Evolutionary conservation across 352 stramenopile species (phyloP).

Genomic region (Phytophthora vignae): DNA sequence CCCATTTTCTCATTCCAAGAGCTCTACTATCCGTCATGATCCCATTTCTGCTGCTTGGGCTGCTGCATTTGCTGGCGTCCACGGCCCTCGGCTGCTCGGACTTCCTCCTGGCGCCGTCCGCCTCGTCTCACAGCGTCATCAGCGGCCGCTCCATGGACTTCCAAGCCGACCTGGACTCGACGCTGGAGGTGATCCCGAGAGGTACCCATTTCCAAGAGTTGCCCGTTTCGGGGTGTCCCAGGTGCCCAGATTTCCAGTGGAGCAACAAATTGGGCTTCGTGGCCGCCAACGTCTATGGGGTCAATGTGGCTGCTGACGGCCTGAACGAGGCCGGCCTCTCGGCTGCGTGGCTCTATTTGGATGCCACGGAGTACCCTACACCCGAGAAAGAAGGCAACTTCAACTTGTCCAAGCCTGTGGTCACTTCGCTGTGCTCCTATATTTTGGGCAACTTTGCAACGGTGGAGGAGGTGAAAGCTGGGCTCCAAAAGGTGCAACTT

Average conservation of each 20-base stretch:
- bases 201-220: constrained; percentile 57
- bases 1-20: neutral
- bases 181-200: constrained; percentile 61
- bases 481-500: constrained; percentile 61
- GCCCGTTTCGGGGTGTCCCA: constrained; percentile 39
- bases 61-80: neutral
- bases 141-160: constrained; percentile 72
- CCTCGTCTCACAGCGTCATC: constrained; percentile 36
- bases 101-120: constrained; percentile 57
- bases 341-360: constrained; percentile 57
- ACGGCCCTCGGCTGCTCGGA: constrained; percentile 48
- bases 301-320: constrained; percentile 64
- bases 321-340: constrained; percentile 66
- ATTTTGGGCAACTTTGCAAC: constrained; percentile 76
- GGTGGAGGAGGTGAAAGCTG: constrained; percentile 62
- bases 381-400: constrained; percentile 25
- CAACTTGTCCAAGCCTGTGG: constrained; percentile 49
- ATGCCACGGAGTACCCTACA: constrained; percentile 57
- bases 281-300: constrained; percentile 56
- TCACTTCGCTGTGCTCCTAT: constrained; percentile 76
- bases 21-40: neutral
- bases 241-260: constrained; percentile 61
- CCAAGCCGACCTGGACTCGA: constrained; percentile 48
- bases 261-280: constrained; percentile 53
- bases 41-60: neutral